Evolutionary conservation across 1,284 basidiomycete species (phyloP), one percentile per base, ranked within the genome.

Genomic region (Puccinia novopanici): DNA sequence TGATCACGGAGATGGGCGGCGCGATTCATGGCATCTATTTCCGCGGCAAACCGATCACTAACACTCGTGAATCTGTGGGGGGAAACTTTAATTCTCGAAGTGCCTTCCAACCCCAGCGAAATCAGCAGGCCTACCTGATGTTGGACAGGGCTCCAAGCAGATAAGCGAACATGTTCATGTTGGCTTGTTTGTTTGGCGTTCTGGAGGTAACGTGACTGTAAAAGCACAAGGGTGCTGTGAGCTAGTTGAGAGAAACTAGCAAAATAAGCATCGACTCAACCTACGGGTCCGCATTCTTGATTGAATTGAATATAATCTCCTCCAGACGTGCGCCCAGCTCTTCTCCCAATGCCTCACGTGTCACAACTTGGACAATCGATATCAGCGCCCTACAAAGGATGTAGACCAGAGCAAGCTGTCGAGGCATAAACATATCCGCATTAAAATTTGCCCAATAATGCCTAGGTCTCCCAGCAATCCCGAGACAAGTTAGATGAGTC

Each of bases 371-470:
- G 67, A 95, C 89, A 19, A 95, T 89, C 2, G 90, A 90, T 40
- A 94, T 90, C 40, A 96, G 88, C 0, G 92, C 91, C 70, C 94
- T 90, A 84, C 93, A 94, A 89, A 93, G 91, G 83, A 96, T 90
- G 85, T 94, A 95, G 54, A 92, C 91, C 0, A 92, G 91, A 3
- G 92, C 91, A 3, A 94, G 88, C 71, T 86, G 72, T 30, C 15
- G 30, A 19, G 15, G 55, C 19, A 37, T 22, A 42, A 61, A 67
- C n/a, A 76, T 13, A 24, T 22, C n/a, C 17, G 50, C 65, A 78
- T 55, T 42, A 72, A 75, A 61, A 61, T 37, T 67, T 63, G 59
- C 37, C 24, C 48, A 55, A 8, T 63, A 67, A 54, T 73, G 30
- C 54, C 5, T 34, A 40, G 22, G 10, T 24, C 24, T 13, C 10